A percentile compares a stretch with the other conserved stretches of the same genome.
Conservation (phyloP, 148 eudicot species). For the Chenopodium album region DNA sequence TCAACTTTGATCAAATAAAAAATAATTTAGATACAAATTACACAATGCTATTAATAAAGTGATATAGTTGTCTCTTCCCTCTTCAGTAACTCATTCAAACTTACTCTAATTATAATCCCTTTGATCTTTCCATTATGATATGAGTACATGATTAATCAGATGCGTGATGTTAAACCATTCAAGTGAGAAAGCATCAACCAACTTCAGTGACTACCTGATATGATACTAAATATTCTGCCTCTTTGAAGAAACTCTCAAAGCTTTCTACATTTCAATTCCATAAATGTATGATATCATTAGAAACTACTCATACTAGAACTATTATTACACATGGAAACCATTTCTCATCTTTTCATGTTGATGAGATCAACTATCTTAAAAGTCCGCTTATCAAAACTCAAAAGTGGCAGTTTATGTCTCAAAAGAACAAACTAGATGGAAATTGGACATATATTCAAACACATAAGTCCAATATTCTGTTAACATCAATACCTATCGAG, state of each 20-base stretch:
- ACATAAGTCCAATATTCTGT: neutral
- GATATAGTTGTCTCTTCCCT: neutral
- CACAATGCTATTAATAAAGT: neutral
- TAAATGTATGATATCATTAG: neutral
- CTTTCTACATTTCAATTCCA: conserved; percentile 1
- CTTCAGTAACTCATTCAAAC: neutral
- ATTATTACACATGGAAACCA: neutral
- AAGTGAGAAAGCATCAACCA: neutral
- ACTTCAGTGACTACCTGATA: neutral
- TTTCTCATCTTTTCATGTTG: neutral
- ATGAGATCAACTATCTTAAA: neutral
- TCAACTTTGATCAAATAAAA: neutral
- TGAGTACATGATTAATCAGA: neutral
- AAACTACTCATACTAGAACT: neutral
- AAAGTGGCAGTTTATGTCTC: neutral
- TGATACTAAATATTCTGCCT: neutral
- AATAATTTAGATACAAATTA: neutral
- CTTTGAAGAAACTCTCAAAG: neutral
- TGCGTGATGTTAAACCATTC: neutral
- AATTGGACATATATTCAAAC: neutral
- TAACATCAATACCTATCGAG: neutral
- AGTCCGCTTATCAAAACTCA: neutral
- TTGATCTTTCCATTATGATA: neutral
- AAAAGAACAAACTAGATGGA: neutral
- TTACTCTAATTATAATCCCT: neutral